Evolutionary conservation across 495 filamentous ascomycete species (phyloP), one percentile per base, ranked within the genome.

Genomic region (Neurospora tetraspora): DNA sequence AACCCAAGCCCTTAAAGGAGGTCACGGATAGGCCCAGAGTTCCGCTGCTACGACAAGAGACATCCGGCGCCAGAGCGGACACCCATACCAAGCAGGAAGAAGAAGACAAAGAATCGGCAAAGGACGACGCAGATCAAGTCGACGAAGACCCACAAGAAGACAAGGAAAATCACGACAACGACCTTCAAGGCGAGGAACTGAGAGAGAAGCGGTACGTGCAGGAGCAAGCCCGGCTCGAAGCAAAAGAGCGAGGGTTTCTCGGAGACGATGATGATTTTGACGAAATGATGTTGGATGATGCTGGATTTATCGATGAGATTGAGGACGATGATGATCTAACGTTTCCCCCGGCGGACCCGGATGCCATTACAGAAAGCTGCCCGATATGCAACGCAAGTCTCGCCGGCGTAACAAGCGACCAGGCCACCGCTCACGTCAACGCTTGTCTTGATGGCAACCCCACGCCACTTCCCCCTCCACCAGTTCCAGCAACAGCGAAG

Each of bases 371-470:
- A 39, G 78, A 81, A 70, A 77, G 81, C 69, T 98, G 94, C 82
- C 94, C 94, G 2, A 88, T 97, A 59, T 98, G 94, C 76, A 86
- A 87, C 75, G 82, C 82, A 39, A 88, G 81, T 76, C 80, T 97
- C 20, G 82, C 77, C 4, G 89, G 89, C 3, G 77, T 92, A 43
- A 86, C 79, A 39, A 85, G 92, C 69, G 84, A 86, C 69, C 86
- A 89, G 80, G 83, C 82, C 34, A 82, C 80, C 83, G 84, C 88
- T 86, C 96, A 99, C 79, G 96, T 98, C 72, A 99, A 99, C 78
- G 87, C 89, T 43, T 99, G 96, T 82, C 83, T 99, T 14, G 96
- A 99, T 81, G 93, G 93, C 0, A 91, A 91, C 70, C 85, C 89
- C 16, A 82, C 85, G 68, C 85, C 87, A 9, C 73, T 90, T 27